A percentile compares a stretch with the other conserved stretches of the same genome.
These are phyloP conservation scores for Neonectria coccinea DNA, from an alignment of 2,329 filamentous ascomycete genomes.

Conservation along the genomic window DNA sequence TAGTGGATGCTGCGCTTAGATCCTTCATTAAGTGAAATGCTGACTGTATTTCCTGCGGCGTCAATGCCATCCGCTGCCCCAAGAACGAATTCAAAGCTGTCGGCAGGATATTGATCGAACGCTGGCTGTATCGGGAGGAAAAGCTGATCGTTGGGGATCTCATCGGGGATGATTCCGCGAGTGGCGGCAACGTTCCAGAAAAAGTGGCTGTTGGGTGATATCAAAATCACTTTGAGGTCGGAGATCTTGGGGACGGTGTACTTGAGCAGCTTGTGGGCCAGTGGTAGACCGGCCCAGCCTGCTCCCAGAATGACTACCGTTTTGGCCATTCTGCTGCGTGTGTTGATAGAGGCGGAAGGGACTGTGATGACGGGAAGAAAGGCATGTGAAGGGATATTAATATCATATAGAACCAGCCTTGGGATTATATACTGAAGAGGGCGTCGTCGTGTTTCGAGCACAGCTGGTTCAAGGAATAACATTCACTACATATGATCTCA, in stretches of 20 bases:
- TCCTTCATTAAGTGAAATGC: slow-evolving; percentile 49
- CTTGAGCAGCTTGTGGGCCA: slow-evolving; percentile 65
- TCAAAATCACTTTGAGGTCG: slow-evolving; percentile 63
- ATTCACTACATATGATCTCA: neutral
- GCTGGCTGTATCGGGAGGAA: slow-evolving; percentile 59
- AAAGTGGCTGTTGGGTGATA: slow-evolving; percentile 65
- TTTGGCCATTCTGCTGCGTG: slow-evolving; percentile 54
- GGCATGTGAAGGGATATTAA: neutral
- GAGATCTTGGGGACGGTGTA: slow-evolving; percentile 56
- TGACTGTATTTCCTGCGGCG: slow-evolving; percentile 51
- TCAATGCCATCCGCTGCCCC: slow-evolving; percentile 57
- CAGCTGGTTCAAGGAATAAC: slow-evolving; percentile 6
- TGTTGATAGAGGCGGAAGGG: neutral
- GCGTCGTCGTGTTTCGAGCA: neutral
- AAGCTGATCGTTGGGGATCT: slow-evolving; percentile 60
- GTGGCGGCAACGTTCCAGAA: slow-evolving; percentile 69
- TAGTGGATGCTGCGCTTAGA: slow-evolving; percentile 54
- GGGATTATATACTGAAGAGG: neutral
- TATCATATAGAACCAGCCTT: neutral
- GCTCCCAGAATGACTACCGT: slow-evolving; percentile 66
- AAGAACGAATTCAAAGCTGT: slow-evolving; percentile 62
- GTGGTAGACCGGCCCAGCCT: slow-evolving; percentile 62
- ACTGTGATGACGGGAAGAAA: neutral
- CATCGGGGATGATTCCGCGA: slow-evolving; percentile 64
- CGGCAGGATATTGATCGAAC: slow-evolving; percentile 58